Evolutionary conservation across 305 asterid genomes (phyloP).

Genomic region (Fraxinus latifolia): DNA sequence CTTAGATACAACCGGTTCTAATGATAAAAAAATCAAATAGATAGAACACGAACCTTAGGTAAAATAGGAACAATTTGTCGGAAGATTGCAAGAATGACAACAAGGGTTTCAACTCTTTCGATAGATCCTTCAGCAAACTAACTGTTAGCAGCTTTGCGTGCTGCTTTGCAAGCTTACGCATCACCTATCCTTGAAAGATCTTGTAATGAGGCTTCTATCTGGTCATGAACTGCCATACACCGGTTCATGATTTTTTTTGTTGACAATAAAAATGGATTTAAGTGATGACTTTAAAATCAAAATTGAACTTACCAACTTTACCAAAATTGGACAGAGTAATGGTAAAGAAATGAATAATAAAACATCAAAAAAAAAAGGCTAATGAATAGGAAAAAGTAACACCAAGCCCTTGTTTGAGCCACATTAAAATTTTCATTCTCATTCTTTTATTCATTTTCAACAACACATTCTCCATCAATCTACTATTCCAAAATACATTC

Average conservation of each 20-base stretch:
- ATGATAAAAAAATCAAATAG: not conserved
- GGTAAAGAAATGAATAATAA: too few species aligned
- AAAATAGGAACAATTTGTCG: conserved; percentile 55
- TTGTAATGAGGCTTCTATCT: conserved; percentile 74
- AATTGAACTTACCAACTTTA: too few species aligned
- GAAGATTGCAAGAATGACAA: conserved; percentile 68
- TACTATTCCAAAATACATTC: too few species aligned
- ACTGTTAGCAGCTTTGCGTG: conserved; percentile 71
- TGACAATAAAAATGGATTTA: too few species aligned
- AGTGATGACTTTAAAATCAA: too few species aligned
- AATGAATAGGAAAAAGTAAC: too few species aligned
- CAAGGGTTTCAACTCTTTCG: conserved; percentile 67
- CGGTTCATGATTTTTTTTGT: conserved; percentile 41
- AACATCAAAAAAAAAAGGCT: too few species aligned
- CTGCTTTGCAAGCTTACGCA: conserved; percentile 78
- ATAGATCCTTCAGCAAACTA: conserved; percentile 57
- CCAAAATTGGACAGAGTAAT: too few species aligned
- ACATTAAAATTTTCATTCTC: too few species aligned
- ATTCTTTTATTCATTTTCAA: too few species aligned
- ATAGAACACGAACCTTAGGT: conserved; percentile 55
- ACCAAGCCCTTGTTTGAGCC: too few species aligned
- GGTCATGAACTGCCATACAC: conserved; percentile 60
- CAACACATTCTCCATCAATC: too few species aligned
- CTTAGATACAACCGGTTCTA: not conserved
- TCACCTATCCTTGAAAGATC: conserved; percentile 90